Evolutionary conservation across 768 basidiomycete genomes (phyloP).

Genomic region (Strobilomyces dryophilus): DNA sequence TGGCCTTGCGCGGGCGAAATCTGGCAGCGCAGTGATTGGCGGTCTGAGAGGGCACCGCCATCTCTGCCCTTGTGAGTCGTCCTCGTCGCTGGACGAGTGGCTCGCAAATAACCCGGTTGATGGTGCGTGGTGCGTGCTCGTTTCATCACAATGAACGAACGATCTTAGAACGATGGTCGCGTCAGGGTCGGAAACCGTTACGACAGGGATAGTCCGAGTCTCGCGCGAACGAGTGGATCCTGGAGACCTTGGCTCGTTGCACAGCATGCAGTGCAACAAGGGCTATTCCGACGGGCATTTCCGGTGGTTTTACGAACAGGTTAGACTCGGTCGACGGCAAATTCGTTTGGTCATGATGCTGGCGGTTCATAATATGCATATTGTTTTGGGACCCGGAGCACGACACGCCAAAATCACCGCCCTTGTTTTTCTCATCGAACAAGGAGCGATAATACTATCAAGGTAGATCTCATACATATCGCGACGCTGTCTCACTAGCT

Average conservation of each 20-base stretch:
- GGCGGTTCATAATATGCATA: neutral
- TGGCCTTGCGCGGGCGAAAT: neutral
- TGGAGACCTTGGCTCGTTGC: neutral
- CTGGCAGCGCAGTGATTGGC: neutral
- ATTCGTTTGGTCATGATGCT: neutral
- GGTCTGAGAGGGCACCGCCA: neutral
- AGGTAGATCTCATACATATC: neutral
- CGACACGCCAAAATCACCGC: neutral
- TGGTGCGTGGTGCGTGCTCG: neutral
- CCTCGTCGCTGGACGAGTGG: neutral
- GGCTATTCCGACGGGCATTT: neutral
- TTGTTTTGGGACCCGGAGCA: neutral
- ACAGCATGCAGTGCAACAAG: neutral
- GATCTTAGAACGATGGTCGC: neutral
- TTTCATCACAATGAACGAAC: neutral
- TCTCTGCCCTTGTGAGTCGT: neutral
- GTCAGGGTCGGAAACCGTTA: neutral
- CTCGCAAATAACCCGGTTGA: neutral
- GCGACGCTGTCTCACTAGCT: neutral
- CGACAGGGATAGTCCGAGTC: neutral
- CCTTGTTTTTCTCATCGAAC: neutral
- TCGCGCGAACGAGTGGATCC: neutral
- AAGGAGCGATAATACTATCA: neutral
- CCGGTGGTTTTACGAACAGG: neutral
- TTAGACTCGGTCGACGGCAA: neutral